Evolutionary conservation across 2,329 filamentous ascomycete genomes (phyloP).

Genomic region (Epichloe sibirici): DNA sequence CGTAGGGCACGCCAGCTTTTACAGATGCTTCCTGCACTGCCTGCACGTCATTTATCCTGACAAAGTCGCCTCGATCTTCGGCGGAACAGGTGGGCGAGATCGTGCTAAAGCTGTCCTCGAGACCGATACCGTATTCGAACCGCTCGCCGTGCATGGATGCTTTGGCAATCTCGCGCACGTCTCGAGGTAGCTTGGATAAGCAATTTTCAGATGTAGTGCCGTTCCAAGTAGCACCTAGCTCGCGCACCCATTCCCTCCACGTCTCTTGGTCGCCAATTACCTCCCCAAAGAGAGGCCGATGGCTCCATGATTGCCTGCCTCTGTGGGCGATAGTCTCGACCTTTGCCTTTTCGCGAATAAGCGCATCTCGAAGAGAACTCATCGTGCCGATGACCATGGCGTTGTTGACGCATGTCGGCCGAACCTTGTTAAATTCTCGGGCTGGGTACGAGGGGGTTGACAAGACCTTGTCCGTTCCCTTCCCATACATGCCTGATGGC

Average conservation of each 20-base stretch:
- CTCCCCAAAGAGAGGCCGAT: slow-evolving; percentile 25
- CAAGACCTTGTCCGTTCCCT: slow-evolving; percentile 18
- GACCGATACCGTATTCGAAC: slow-evolving; percentile 27
- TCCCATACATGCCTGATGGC: slow-evolving; percentile 21
- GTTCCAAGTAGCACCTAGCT: slow-evolving; percentile 21
- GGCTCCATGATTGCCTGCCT: slow-evolving; percentile 24
- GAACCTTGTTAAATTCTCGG: slow-evolving; percentile 20
- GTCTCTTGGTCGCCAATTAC: slow-evolving; percentile 28
- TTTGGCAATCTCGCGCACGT: slow-evolving; percentile 15
- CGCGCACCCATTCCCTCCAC: slow-evolving; percentile 21
- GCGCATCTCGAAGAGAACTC: slow-evolving; percentile 13
- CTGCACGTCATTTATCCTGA: slow-evolving; percentile 15
- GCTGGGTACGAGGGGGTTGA: slow-evolving; percentile 18
- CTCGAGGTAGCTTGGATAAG: slow-evolving; percentile 5
- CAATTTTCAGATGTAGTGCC: slow-evolving; percentile 12
- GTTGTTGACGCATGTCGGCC: slow-evolving; percentile 23
- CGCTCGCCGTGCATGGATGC: slow-evolving; percentile 16
- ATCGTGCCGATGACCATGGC: slow-evolving; percentile 24
- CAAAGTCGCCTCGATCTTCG: slow-evolving; percentile 24
- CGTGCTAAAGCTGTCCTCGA: slow-evolving; percentile 26
- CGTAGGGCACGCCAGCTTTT: slow-evolving; percentile 11
- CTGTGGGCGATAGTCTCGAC: slow-evolving; percentile 12
- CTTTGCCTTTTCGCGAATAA: slow-evolving; percentile 16
- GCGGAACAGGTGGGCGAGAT: slow-evolving; percentile 17
- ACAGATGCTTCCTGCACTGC: slow-evolving; percentile 14